phyloP scores from a whole-genome alignment of 306 rosid genomes.

The Casuarina glauca region DNA sequence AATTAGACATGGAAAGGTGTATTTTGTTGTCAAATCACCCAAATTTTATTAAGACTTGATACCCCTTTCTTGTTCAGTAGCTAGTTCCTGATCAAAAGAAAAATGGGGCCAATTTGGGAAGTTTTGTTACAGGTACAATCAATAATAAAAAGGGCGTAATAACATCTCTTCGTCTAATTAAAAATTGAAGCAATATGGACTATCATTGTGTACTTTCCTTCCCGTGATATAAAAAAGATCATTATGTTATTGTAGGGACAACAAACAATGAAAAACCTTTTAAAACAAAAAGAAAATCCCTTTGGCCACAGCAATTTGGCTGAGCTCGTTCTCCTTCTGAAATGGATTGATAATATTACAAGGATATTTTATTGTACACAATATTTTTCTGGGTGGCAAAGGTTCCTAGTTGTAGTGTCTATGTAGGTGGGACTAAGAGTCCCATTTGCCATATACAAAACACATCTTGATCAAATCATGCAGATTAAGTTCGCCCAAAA shows the following conservation, averaged over 20 bases:
- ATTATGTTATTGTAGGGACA: not conserved
- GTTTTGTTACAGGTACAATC: not conserved
- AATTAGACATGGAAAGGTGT: no score
- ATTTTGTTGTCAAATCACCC: not conserved
- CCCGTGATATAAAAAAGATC: not conserved
- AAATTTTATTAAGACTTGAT: not conserved
- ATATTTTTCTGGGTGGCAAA: no score
- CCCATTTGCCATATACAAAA: no score
- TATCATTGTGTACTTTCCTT: not conserved
- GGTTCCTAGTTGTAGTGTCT: no score
- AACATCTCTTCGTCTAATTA: not conserved
- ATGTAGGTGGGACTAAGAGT: no score
- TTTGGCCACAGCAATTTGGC: no score
- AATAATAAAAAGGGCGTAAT: not conserved
- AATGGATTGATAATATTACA: no score
- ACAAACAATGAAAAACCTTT: not conserved
- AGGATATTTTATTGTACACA: no score
- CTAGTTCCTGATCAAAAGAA: not conserved
- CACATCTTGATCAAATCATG: no score
- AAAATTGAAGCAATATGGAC: not conserved
- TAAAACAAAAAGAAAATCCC: no score
- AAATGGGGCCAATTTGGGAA: not conserved
- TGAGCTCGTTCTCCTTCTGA: no score
- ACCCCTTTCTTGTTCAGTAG: not conserved
- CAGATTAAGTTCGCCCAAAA: not conserved